Percentiles rank a stretch among this genome's conserved stretches.
Conservation (phyloP, 345 rosid genomes). For the Boechera retrofracta region DNA sequence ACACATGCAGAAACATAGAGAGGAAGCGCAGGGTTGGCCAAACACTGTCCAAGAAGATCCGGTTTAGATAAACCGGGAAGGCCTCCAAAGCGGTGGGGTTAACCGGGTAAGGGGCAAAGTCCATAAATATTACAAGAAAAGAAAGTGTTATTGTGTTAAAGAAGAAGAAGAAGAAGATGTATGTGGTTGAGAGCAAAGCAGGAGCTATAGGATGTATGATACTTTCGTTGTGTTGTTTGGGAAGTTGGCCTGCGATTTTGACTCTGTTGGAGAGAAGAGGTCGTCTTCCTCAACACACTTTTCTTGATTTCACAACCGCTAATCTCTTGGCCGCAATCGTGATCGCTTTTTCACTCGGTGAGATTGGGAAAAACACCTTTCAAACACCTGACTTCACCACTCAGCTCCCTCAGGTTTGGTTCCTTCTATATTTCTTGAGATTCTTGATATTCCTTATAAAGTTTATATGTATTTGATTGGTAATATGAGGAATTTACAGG, state of each 20-base stretch:
- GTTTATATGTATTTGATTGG: not conserved
- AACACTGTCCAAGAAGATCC: not conserved
- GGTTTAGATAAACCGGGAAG: slow-evolving; percentile 15
- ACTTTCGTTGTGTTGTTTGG: slow-evolving; percentile 68
- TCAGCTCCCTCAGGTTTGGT: slow-evolving; percentile 70
- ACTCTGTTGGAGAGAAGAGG: slow-evolving; percentile 83
- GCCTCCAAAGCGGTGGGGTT: slow-evolving; percentile 32
- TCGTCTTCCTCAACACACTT: slow-evolving; percentile 91
- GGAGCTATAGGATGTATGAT: slow-evolving; percentile 90
- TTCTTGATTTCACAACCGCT: slow-evolving; percentile 82
- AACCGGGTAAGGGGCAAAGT: slow-evolving; percentile 24
- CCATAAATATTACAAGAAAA: slow-evolving; percentile 11
- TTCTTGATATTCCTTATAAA: not conserved
- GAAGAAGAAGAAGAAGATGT: slow-evolving; percentile 51
- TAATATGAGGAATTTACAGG: slow-evolving; percentile 49
- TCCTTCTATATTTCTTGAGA: slow-evolving; percentile 1
- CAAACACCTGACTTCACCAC: slow-evolving; percentile 63
- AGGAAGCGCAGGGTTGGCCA: not conserved
- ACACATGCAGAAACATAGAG: slow-evolving; percentile 19
- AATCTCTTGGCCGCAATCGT: slow-evolving; percentile 76
- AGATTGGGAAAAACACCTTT: slow-evolving; percentile 54
- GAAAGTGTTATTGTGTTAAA: not conserved
- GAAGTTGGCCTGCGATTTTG: slow-evolving; percentile 90
- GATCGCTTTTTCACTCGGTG: slow-evolving; percentile 84
- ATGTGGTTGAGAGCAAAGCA: slow-evolving; percentile 80